Evolutionary conservation across 768 basidiomycete genomes (phyloP).

Genomic region (Trametes cinnabarina): DNA sequence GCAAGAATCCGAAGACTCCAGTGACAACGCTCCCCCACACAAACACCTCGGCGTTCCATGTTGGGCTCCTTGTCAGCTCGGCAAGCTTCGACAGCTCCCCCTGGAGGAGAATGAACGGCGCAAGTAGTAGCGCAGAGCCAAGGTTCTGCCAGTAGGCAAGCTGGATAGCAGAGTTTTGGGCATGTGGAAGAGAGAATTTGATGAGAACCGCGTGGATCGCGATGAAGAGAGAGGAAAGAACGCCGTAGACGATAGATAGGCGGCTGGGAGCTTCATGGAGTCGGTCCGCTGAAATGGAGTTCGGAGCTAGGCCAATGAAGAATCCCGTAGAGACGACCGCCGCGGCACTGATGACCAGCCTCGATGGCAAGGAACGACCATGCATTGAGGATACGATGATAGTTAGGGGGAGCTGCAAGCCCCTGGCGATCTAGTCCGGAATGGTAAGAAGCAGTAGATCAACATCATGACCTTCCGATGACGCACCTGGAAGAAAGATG

Average conservation of each 20-base stretch:
- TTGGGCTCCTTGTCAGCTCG: slow-evolving; percentile 36
- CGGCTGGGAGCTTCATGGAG: slow-evolving; percentile 42
- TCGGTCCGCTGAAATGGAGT: slow-evolving; percentile 29
- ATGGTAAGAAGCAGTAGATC: not conserved
- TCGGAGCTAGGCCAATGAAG: slow-evolving; percentile 70
- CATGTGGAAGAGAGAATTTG: slow-evolving; percentile 65
- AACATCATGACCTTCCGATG: not conserved
- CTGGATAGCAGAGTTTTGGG: slow-evolving; percentile 69
- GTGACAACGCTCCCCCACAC: slow-evolving; percentile 66
- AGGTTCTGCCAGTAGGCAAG: slow-evolving; percentile 79
- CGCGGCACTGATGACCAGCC: slow-evolving; percentile 56
- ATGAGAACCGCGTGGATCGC: slow-evolving; percentile 75
- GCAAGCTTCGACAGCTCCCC: slow-evolving; percentile 50
- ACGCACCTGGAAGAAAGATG: slow-evolving; percentile 74
- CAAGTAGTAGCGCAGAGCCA: slow-evolving; percentile 62
- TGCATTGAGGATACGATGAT: slow-evolving; percentile 67
- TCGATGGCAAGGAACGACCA: slow-evolving; percentile 52
- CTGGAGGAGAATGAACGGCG: slow-evolving; percentile 57
- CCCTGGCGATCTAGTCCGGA: slow-evolving; percentile 67
- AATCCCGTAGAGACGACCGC: slow-evolving; percentile 71
- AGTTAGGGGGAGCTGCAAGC: slow-evolving; percentile 80
- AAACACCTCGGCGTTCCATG: slow-evolving; percentile 55
- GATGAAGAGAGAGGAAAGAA: slow-evolving; percentile 72
- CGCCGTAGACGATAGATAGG: slow-evolving; percentile 64
- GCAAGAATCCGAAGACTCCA: slow-evolving; percentile 77